phyloP scores from a whole-genome alignment of 371 early-diverging fungal genomes.

The Thermomucor indicae-seudaticae region DNA sequence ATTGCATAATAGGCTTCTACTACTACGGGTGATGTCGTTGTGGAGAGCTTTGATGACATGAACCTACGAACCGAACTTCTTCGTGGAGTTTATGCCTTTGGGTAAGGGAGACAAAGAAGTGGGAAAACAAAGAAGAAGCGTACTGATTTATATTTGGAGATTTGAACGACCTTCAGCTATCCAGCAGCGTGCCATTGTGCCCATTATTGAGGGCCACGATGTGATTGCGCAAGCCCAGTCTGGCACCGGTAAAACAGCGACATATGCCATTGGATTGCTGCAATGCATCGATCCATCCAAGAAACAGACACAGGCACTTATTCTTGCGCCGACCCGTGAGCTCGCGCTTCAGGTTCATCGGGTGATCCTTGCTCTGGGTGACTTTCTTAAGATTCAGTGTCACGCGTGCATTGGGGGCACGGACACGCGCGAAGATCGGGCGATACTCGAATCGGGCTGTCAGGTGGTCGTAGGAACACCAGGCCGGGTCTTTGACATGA shows the following conservation, averaged over 20 bases:
- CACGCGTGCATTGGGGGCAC: constrained; percentile 93
- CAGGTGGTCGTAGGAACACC: constrained; percentile 94
- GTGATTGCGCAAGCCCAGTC: constrained; percentile 96
- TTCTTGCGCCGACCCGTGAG: constrained; percentile 91
- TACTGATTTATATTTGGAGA: constrained; percentile 23
- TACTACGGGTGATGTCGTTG: no score
- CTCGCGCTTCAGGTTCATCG: constrained; percentile 88
- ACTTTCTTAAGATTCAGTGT: constrained; percentile 77
- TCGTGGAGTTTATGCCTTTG: constrained; percentile 87
- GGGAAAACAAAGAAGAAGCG: neutral
- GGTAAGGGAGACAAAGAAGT: constrained; percentile 36
- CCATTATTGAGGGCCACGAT: constrained; percentile 81
- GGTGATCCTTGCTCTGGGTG: constrained; percentile 81
- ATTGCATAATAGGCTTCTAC: no score
- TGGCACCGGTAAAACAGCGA: constrained; percentile 98
- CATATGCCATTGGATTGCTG: constrained; percentile 90
- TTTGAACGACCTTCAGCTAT: constrained; percentile 90
- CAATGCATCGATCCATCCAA: constrained; percentile 76
- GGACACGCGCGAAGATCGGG: constrained; percentile 78
- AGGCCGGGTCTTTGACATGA: constrained; percentile 94
- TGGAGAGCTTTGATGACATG: constrained; percentile 84
- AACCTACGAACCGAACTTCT: constrained; percentile 79
- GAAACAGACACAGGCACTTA: constrained; percentile 82
- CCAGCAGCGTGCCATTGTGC: constrained; percentile 90
- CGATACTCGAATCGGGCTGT: constrained; percentile 57